These are phyloP conservation scores for Aureobasidium zeae DNA, from an alignment of 2,329 filamentous ascomycete genomes.

Conservation along the genomic window DNA sequence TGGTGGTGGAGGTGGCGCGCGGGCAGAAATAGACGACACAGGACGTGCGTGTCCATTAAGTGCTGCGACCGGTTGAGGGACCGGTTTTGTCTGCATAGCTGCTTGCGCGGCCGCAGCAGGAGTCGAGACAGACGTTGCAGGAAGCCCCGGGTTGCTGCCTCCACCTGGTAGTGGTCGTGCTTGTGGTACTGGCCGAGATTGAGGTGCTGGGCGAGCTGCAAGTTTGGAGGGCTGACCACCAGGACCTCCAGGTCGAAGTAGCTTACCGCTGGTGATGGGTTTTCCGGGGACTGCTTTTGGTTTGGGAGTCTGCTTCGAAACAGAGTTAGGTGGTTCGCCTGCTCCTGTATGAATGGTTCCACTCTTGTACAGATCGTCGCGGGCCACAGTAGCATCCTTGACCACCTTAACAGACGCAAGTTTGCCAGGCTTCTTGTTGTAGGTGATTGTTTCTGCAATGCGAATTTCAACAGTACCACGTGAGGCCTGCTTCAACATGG, in stretches of 20 bases:
- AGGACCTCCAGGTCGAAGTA: slow-evolving; percentile 84
- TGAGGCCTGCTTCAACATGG: slow-evolving; percentile 73
- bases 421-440: slow-evolving; percentile 96
- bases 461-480: slow-evolving; percentile 73
- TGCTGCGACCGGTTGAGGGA: slow-evolving; percentile 44
- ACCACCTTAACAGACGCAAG: slow-evolving; percentile 78
- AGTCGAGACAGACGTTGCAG: slow-evolving; percentile 23
- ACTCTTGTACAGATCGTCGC: slow-evolving; percentile 87
- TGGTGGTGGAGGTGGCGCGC: slow-evolving; percentile 56
- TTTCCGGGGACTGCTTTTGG: slow-evolving; percentile 77
- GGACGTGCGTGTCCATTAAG: slow-evolving; percentile 36
- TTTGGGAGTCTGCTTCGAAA: slow-evolving; percentile 76
- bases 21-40: slow-evolving; percentile 33
- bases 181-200: slow-evolving; percentile 41
- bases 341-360: slow-evolving; percentile 76
- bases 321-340: slow-evolving; percentile 74
- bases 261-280: slow-evolving; percentile 85
- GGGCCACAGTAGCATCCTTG: slow-evolving; percentile 67
- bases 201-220: slow-evolving; percentile 40
- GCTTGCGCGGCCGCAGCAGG: slow-evolving; percentile 40
- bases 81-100: slow-evolving; percentile 23
- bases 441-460: slow-evolving; percentile 77
- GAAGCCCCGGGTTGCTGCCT: neutral
- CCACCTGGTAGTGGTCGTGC: slow-evolving; percentile 29
- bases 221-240: slow-evolving; percentile 69